A percentile compares a stretch with the other conserved stretches of the same genome.
Evolutionary conservation across 352 stramenopile genomes (phyloP).

Genomic region (Phytopythium sindhum): DNA sequence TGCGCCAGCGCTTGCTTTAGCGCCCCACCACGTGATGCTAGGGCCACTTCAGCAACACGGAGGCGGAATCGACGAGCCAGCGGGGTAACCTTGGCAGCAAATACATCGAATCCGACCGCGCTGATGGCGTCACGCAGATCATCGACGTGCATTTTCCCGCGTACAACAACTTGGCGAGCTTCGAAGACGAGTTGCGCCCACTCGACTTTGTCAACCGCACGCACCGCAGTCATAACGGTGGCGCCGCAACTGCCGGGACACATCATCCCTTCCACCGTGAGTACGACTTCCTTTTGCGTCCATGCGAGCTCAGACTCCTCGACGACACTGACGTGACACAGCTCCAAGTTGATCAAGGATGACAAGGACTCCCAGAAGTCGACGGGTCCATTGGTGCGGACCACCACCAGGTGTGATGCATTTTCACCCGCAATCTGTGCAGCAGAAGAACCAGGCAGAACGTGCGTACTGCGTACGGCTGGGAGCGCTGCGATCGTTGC

Average conservation of each 20-base stretch:
- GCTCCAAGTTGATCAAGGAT: slow-evolving; percentile 19
- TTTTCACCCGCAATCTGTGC: neutral
- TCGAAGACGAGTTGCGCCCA: slow-evolving; percentile 57
- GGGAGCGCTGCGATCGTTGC: slow-evolving; percentile 34
- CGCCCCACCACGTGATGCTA: slow-evolving; percentile 17
- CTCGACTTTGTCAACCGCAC: slow-evolving; percentile 39
- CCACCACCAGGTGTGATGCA: slow-evolving; percentile 13
- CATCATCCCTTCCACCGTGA: slow-evolving; percentile 79
- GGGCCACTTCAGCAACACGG: slow-evolving; percentile 36
- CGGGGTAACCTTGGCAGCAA: slow-evolving; percentile 31
- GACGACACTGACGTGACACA: slow-evolving; percentile 32
- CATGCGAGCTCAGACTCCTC: slow-evolving; percentile 36
- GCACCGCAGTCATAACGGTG: slow-evolving; percentile 64
- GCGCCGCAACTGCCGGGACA: slow-evolving; percentile 71
- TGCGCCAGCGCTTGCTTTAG: slow-evolving; percentile 23
- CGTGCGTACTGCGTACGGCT: slow-evolving; percentile 53
- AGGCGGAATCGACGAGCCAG: slow-evolving; percentile 55
- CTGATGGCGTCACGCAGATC: slow-evolving; percentile 38
- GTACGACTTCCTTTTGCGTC: slow-evolving; percentile 58
- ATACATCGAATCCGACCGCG: slow-evolving; percentile 60
- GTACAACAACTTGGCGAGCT: slow-evolving; percentile 48
- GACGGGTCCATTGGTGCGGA: slow-evolving; percentile 31
- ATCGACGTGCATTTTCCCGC: slow-evolving; percentile 39
- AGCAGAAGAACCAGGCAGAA: slow-evolving; percentile 11
- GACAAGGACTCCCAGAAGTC: slow-evolving; percentile 19